Conservation (phyloP, 2,329 filamentous ascomycete genomes). For the Claviceps sp. region DNA sequence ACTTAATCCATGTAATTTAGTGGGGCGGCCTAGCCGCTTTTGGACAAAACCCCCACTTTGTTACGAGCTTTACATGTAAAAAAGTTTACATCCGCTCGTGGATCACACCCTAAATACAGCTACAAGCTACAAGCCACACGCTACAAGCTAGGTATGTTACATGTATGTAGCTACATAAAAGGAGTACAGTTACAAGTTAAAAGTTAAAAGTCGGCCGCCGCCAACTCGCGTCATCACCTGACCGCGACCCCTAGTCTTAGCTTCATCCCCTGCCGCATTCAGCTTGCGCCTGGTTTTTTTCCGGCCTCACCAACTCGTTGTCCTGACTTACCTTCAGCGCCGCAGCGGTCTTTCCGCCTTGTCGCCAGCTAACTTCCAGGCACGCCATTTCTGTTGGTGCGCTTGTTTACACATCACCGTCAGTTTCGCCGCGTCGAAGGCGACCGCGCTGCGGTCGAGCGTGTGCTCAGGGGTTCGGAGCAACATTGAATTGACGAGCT, state of each 20-base stretch:
- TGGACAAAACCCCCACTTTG: no score
- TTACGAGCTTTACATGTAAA: no score
- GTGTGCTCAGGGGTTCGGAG: not conserved
- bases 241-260: slow-evolving; percentile 2
- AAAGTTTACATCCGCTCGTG: no score
- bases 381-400: not conserved
- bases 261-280: not conserved
- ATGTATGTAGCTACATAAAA: no score
- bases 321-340: not conserved
- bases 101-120: no score
- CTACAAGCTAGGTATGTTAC: no score
- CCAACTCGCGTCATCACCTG: slow-evolving; percentile 5
- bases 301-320: not conserved
- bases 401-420: not conserved
- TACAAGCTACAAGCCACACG: no score
- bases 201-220: no score
- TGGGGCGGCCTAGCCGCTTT: no score
- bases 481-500: not conserved
- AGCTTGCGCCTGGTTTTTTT: not conserved
- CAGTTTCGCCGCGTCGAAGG: no score
- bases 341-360: not conserved
- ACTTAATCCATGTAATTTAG: no score
- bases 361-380: not conserved
- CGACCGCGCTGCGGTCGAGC: not conserved
- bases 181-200: no score